A percentile compares a stretch with the other conserved stretches of the same genome.
Evolutionary conservation across 2,329 filamentous ascomycete genomes (phyloP).

Genomic region (Chrysoporthe austroafricana): DNA sequence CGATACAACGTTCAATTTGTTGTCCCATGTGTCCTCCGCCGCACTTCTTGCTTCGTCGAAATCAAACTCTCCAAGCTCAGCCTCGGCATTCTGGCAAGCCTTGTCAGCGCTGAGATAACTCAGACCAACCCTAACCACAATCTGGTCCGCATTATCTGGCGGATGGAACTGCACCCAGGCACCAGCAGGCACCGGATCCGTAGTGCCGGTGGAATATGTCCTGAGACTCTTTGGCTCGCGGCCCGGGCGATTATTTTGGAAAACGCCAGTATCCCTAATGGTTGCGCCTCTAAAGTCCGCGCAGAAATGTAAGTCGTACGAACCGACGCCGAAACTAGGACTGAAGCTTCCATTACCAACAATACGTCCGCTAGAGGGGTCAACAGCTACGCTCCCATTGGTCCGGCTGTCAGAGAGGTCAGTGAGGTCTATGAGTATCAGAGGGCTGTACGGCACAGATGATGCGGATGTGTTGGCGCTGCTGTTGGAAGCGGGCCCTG

Average conservation of each 20-base stretch:
- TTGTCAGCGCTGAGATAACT: slow-evolving; percentile 22
- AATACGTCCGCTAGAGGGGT: slow-evolving; percentile 51
- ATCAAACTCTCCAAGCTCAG: slow-evolving; percentile 60
- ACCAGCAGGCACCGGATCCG: slow-evolving; percentile 27
- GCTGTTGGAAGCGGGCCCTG: slow-evolving; percentile 22
- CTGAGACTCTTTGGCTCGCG: slow-evolving; percentile 39
- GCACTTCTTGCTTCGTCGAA: slow-evolving; percentile 60
- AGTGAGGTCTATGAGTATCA: slow-evolving; percentile 55
- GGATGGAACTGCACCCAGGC: slow-evolving; percentile 30
- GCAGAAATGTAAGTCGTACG: slow-evolving; percentile 55
- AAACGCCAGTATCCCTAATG: slow-evolving; percentile 55
- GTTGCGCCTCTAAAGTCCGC: slow-evolving; percentile 50
- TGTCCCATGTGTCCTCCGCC: slow-evolving; percentile 64
- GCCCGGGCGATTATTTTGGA: slow-evolving; percentile 54
- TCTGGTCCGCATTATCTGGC: slow-evolving; percentile 25
- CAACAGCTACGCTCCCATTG: slow-evolving; percentile 53
- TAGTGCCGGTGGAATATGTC: slow-evolving; percentile 28
- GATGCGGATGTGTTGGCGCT: slow-evolving; percentile 33
- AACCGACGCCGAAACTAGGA: slow-evolving; percentile 56
- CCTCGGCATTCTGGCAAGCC: slow-evolving; percentile 26
- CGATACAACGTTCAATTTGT: slow-evolving; percentile 63
- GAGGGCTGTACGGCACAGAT: slow-evolving; percentile 45
- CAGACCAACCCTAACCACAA: slow-evolving; percentile 24
- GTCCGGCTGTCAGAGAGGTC: slow-evolving; percentile 53
- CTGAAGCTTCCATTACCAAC: slow-evolving; percentile 53